Evolutionary conservation across 768 basidiomycete species (phyloP).

Genomic region (Strobilomyces echinocephalus): DNA sequence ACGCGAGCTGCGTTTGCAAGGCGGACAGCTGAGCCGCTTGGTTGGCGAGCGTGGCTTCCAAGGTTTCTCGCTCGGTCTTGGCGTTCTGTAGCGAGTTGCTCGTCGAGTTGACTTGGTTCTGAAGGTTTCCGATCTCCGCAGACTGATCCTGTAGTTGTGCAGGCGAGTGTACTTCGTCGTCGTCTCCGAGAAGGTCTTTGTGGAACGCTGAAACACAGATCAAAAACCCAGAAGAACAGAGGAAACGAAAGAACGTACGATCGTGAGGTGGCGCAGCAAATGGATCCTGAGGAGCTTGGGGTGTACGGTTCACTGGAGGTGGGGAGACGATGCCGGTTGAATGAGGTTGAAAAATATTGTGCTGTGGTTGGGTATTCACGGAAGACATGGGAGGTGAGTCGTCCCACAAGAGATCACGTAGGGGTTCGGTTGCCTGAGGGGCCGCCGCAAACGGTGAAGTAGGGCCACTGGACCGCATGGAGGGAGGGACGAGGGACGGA

Average conservation of each 20-base stretch:
- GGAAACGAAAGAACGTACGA: constrained; percentile 12
- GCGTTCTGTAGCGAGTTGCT: constrained; percentile 62
- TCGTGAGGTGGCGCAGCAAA: constrained; percentile 38
- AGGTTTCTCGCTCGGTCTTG: constrained; percentile 56
- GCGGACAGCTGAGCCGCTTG: constrained; percentile 74
- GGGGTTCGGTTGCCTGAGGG: constrained; percentile 34
- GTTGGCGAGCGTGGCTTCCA: constrained; percentile 61
- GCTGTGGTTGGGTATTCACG: constrained; percentile 33
- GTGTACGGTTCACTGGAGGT: constrained; percentile 22
- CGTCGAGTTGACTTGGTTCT: constrained; percentile 82
- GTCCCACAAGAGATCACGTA: constrained; percentile 50
- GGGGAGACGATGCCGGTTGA: constrained; percentile 32
- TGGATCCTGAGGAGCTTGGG: constrained; percentile 39
- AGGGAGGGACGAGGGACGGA: constrained; percentile 73
- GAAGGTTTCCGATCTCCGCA: constrained; percentile 82
- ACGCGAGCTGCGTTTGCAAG: constrained; percentile 77
- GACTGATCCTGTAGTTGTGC: constrained; percentile 66
- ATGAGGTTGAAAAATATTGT: constrained; percentile 32
- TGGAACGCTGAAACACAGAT: constrained; percentile 18
- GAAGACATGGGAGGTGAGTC: constrained; percentile 45
- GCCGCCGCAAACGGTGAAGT: constrained; percentile 37
- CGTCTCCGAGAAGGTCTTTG: constrained; percentile 69
- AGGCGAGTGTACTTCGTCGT: constrained; percentile 46
- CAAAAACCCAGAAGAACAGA: not conserved
- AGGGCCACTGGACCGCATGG: constrained; percentile 49